phyloP scores from a whole-genome alignment of 257 asterid genomes.

The Ocimum tenuiflorum region DNA sequence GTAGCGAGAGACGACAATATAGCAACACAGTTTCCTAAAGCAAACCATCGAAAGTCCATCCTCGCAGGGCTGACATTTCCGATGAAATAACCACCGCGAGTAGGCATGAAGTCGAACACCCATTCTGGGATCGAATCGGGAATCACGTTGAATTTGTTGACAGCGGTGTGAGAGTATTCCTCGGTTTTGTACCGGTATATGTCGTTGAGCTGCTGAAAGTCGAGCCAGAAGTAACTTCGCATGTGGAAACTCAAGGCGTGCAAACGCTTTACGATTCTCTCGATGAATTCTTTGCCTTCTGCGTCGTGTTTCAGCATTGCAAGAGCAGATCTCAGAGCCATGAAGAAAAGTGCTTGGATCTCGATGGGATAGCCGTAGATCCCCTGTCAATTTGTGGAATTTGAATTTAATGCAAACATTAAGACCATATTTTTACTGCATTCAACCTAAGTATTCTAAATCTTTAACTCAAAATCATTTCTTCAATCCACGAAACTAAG shows the following conservation, averaged over 20 bases:
- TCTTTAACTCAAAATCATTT: no score
- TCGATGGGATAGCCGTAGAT: slow-evolving; percentile 78
- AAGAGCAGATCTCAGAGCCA: slow-evolving; percentile 69
- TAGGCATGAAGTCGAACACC: slow-evolving; percentile 82
- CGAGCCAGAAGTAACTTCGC: slow-evolving; percentile 88
- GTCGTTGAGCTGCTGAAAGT: slow-evolving; percentile 72
- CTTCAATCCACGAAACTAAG: no score
- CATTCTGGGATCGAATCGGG: slow-evolving; percentile 86
- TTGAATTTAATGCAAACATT: not conserved
- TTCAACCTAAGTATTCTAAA: no score
- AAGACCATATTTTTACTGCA: no score
- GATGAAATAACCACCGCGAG: slow-evolving; percentile 69
- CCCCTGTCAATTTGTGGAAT: slow-evolving; percentile 36
- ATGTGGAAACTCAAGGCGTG: slow-evolving; percentile 79
- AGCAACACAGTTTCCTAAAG: slow-evolving; percentile 73
- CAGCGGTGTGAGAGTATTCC: slow-evolving; percentile 80
- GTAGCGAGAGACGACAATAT: slow-evolving; percentile 73
- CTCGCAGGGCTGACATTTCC: slow-evolving; percentile 84
- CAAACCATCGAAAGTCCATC: slow-evolving; percentile 87
- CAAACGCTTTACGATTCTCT: slow-evolving; percentile 69
- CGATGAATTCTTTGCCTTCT: slow-evolving; percentile 67
- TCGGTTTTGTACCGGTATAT: slow-evolving; percentile 73
- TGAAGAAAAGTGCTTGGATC: slow-evolving; percentile 76
- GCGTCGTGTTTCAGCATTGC: slow-evolving; percentile 59
- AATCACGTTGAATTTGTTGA: slow-evolving; percentile 69